phyloP scores from a whole-genome alignment of 331 rosid genomes.

The Acacia pycnantha region DNA sequence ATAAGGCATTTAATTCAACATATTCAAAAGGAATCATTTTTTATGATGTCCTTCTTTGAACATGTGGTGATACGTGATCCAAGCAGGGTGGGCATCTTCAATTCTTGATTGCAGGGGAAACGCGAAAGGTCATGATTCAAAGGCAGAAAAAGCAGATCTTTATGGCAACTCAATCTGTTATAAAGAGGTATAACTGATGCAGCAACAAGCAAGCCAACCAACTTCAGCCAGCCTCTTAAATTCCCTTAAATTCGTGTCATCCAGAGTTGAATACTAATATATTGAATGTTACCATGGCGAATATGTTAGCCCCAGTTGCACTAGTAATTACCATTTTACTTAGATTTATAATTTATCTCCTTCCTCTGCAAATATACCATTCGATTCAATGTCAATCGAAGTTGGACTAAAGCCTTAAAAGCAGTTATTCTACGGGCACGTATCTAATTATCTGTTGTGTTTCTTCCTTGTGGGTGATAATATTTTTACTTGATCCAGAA shows the following conservation, averaged over 20 bases:
- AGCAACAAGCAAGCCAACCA: slow-evolving; percentile 27
- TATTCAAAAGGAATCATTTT: neutral
- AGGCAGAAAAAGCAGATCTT: slow-evolving; percentile 16
- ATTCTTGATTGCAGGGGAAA: slow-evolving; percentile 20
- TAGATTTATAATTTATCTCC: neutral
- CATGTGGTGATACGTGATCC: neutral
- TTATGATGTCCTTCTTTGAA: neutral
- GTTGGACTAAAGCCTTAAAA: neutral
- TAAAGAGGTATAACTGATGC: slow-evolving; percentile 3
- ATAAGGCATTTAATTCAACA: slow-evolving; percentile 22
- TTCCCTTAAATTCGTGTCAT: neutral
- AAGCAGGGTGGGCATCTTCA: neutral
- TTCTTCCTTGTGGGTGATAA: neutral
- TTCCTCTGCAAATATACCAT: neutral
- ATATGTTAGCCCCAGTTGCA: neutral
- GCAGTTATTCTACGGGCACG: neutral
- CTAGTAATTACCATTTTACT: neutral
- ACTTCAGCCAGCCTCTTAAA: neutral
- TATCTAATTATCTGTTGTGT: neutral
- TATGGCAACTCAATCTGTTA: neutral
- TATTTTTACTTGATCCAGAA: neutral
- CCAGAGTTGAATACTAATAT: neutral
- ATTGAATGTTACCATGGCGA: neutral
- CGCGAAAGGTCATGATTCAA: slow-evolving; percentile 24
- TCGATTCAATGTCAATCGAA: neutral